Conservation (phyloP, 257 asterid genomes). For the Linderniella brevidens region DNA sequence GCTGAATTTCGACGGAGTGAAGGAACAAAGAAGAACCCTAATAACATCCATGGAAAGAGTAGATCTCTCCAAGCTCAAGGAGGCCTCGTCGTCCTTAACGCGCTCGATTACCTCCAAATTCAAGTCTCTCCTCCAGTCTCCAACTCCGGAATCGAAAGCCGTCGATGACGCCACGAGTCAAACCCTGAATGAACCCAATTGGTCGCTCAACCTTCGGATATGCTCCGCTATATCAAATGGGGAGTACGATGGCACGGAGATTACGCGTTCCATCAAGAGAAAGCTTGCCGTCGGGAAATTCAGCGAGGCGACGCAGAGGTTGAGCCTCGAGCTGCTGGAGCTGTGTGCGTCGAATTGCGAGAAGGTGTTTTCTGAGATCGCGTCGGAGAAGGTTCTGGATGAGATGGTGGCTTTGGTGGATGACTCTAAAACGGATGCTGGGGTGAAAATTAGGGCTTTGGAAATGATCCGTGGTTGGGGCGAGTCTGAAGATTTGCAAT, state of each 20-base stretch:
- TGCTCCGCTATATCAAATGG: constrained; percentile 63
- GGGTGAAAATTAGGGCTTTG: constrained; percentile 49
- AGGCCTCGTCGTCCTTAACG: constrained; percentile 69
- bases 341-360: constrained; percentile 83
- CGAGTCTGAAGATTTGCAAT: constrained; percentile 61
- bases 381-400: constrained; percentile 82
- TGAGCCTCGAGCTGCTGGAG: constrained; percentile 68
- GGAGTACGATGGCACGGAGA: constrained; percentile 58
- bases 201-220: constrained; percentile 92
- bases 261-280: constrained; percentile 63
- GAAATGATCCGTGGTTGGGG: constrained; percentile 88
- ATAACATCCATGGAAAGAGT: constrained; percentile 41
- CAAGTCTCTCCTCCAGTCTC: constrained; percentile 61
- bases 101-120: constrained; percentile 60
- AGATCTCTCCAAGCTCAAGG: constrained; percentile 48
- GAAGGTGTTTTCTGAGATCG: constrained; percentile 76
- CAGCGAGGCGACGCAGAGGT: constrained; percentile 25
- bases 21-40: no score
- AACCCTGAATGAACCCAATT: constrained; percentile 48
- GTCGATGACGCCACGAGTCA: constrained; percentile 86
- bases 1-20: no score
- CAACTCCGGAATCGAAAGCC: constrained; percentile 74
- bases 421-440: constrained; percentile 60
- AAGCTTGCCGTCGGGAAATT: constrained; percentile 33
- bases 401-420: constrained; percentile 78